Evolutionary conservation across 805 yeast species (phyloP), one percentile per base, ranked within the genome.

Genomic region (Jamesozyma piceae): DNA sequence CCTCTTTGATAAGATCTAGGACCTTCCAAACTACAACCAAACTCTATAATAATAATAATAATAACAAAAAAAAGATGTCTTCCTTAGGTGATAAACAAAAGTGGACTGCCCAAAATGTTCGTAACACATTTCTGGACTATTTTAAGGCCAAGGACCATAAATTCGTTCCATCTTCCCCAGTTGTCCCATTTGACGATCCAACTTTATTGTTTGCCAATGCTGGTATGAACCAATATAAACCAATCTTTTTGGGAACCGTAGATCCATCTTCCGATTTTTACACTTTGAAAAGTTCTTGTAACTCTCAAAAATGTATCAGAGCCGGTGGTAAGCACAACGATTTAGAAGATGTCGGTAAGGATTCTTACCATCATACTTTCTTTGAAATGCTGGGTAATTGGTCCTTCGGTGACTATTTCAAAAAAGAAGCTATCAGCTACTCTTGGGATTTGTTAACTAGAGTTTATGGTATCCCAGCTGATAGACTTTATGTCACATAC

Each of bases 311-410:
- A 66, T 92, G 97, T 75, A 90, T 92, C 57, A 81, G 99, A 71
- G 99, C 99, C 27, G 99, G 99, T 66, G 99, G 99, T 65, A 92
- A 92, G 67, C 99, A 92, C 67, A 83, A 83, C 55, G 98, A 92
- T 69, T 77, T 92, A 61, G 99, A 92, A 63, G 99, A 92, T 66
- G 99, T 92, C 38, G 99, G 99, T 50, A 80, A 83, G 59, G 99
- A 92, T 67, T 86, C 95, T 41, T 92, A 92, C 62, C 99, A 92
- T 65, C 99, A 92, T 66, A 92, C 99, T 15, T 94, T 94, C 62
- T 92, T 92, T 55, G 99, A 92, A 70, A 92, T 92, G 99, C 76
- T 92, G 67, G 99, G 99, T 58, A 92, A 92, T 73, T 92, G 99
- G 99, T 92, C 98, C 5, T 92, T 92, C 66, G 99, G 99, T 57